phyloP scores from a whole-genome alignment of 139 green algal genomes.

The Mychonastes homosphaera region DNA sequence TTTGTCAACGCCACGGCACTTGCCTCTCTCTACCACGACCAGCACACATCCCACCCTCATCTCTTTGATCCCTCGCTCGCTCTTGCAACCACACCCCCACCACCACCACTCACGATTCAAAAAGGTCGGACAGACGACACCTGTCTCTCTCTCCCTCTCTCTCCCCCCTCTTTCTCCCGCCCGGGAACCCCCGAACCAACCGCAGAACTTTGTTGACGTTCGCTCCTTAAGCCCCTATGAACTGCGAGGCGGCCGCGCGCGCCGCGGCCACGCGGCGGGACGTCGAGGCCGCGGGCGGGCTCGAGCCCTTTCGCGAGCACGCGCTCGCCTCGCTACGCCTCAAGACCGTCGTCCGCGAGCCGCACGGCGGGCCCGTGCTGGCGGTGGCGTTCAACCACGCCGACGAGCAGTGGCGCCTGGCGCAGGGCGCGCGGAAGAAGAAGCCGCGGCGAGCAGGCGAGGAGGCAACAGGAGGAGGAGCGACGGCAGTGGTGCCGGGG shows the following conservation, averaged over 20 bases:
- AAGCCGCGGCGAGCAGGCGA: not conserved
- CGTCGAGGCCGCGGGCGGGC: not conserved
- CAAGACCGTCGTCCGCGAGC: not conserved
- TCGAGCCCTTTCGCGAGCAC: not conserved
- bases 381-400: not conserved
- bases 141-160: no score
- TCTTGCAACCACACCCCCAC: no score
- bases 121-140: no score
- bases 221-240: not conserved
- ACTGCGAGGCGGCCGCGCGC: not conserved
- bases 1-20: no score
- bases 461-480: not conserved
- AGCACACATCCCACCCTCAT: no score
- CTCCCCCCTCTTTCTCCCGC: not conserved
- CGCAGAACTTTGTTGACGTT: not conserved
- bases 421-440: no score
- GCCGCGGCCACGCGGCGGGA: not conserved
- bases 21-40: no score
- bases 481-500: no score
- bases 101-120: no score
- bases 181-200: not conserved
- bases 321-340: not conserved
- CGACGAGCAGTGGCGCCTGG: no score
- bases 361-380: no score
- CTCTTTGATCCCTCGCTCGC: no score